Conservation (phyloP, 345 rosid species). For the Conringia planisiliqua region DNA sequence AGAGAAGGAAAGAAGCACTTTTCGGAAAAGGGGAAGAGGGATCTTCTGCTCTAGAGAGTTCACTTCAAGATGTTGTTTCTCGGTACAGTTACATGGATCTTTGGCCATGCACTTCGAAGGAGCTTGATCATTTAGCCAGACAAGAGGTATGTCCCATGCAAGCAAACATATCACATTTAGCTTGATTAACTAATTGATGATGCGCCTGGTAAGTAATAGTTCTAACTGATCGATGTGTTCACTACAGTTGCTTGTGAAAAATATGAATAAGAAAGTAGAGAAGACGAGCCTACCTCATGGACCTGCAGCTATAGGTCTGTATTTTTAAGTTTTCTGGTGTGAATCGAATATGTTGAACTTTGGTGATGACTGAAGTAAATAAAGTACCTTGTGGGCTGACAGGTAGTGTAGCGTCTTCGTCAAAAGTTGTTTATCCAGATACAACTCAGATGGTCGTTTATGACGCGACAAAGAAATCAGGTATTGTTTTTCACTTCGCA, state of each 20-base stretch:
- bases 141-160: conserved; percentile 68
- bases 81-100: conserved; percentile 95
- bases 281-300: conserved; percentile 51
- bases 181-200: background rate
- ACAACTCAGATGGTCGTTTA: conserved; percentile 66
- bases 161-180: background rate
- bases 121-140: conserved; percentile 76
- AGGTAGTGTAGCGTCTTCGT: conserved; percentile 43
- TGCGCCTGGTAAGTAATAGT: background rate
- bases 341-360: background rate
- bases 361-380: conserved; percentile 23
- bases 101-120: conserved; percentile 84
- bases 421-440: conserved; percentile 58
- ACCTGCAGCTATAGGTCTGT: conserved; percentile 46
- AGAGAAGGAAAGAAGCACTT: conserved; percentile 92
- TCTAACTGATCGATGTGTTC: background rate
- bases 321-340: background rate
- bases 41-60: conserved; percentile 50
- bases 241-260: conserved; percentile 68
- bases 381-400: conserved; percentile 37
- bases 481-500: conserved; percentile 34
- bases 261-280: conserved; percentile 67
- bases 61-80: conserved; percentile 75
- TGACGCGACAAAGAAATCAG: conserved; percentile 72
- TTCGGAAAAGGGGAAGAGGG: conserved; percentile 68